Evolutionary conservation across 768 basidiomycete genomes (phyloP).

Genomic region (Rossbeevera mucosa): DNA sequence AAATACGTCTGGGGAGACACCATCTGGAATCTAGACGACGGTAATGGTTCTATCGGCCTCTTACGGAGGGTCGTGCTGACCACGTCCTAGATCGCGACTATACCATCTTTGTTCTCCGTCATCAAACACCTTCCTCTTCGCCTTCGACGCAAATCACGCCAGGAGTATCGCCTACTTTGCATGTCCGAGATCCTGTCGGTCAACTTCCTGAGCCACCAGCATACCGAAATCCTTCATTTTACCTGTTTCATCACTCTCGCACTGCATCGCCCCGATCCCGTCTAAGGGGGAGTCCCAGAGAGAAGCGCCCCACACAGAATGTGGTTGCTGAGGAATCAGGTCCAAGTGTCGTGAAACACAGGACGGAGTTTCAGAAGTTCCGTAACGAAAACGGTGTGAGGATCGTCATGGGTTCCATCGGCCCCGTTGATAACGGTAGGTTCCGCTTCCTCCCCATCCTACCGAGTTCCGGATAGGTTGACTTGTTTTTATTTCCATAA

Average conservation of each 20-base stretch:
- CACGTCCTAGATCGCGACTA: conserved; percentile 70
- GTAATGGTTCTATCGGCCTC: conserved; percentile 35
- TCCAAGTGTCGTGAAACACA: conserved; percentile 56
- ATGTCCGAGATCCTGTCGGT: conserved; percentile 57
- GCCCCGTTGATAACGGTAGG: conserved; percentile 79
- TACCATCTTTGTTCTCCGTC: conserved; percentile 76
- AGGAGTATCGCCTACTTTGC: conserved; percentile 37
- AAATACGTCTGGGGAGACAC: conserved; percentile 81
- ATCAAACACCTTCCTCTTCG: conserved; percentile 38
- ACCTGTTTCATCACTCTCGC: conserved; percentile 44
- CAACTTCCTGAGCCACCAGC: conserved; percentile 57
- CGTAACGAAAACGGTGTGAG: conserved; percentile 90
- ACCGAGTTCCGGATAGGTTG: not conserved
- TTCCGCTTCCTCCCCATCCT: conserved; percentile 15
- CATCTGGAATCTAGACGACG: conserved; percentile 88
- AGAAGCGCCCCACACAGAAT: conserved; percentile 34
- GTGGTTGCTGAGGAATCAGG: conserved; percentile 35
- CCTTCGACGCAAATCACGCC: conserved; percentile 15
- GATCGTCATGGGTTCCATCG: conserved; percentile 87
- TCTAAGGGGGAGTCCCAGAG: conserved; percentile 37
- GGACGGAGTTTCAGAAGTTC: conserved; percentile 78
- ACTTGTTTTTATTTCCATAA: conserved; percentile 23
- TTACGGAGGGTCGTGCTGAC: not conserved
- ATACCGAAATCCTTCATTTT: conserved; percentile 69
- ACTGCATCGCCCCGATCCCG: conserved; percentile 28